A percentile compares a stretch with the other conserved stretches of the same genome.
Conservation (phyloP, 139 green algal genomes). For the Chloropicon primus region DNA sequence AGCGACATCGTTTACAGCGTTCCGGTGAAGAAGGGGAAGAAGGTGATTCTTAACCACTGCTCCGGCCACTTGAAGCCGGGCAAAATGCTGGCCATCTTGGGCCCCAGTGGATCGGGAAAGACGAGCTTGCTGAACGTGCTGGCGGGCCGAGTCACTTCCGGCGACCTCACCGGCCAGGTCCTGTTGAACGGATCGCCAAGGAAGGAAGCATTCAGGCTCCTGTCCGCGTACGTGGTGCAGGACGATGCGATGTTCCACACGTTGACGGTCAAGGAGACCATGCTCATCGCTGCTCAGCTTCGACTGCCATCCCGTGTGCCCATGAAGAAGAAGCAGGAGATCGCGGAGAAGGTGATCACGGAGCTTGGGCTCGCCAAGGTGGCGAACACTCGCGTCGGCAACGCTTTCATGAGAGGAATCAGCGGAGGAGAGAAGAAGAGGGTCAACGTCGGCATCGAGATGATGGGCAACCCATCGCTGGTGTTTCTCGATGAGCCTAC, state of each 20-base stretch:
- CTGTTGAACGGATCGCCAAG: background rate
- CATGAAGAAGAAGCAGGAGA: background rate
- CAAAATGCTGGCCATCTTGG: constrained; percentile 20
- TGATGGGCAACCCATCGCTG: constrained; percentile 45
- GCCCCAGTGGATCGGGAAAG: constrained; percentile 22
- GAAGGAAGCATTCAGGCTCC: background rate
- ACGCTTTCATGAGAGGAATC: constrained; percentile 39
- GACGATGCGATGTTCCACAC: constrained; percentile 47
- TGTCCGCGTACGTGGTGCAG: constrained; percentile 27
- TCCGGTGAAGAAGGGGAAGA: background rate
- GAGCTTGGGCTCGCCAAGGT: constrained; percentile 35
- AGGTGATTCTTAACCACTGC: background rate
- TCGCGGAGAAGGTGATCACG: background rate
- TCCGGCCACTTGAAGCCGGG: background rate
- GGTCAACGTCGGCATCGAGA: constrained; percentile 61
- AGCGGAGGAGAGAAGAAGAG: constrained; percentile 68
- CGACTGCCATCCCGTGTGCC: constrained; percentile 24
- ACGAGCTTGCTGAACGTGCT: constrained; percentile 32
- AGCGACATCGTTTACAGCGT: background rate
- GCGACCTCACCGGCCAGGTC: background rate
- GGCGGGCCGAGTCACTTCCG: constrained; percentile 13
- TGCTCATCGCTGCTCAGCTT: constrained; percentile 47
- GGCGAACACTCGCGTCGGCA: constrained; percentile 40
- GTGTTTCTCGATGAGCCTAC: constrained; percentile 66
- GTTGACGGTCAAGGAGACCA: constrained; percentile 50